Base-by-base conservation (phyloP, 305 asterid species). In the Euphrasia arctica region DNA sequence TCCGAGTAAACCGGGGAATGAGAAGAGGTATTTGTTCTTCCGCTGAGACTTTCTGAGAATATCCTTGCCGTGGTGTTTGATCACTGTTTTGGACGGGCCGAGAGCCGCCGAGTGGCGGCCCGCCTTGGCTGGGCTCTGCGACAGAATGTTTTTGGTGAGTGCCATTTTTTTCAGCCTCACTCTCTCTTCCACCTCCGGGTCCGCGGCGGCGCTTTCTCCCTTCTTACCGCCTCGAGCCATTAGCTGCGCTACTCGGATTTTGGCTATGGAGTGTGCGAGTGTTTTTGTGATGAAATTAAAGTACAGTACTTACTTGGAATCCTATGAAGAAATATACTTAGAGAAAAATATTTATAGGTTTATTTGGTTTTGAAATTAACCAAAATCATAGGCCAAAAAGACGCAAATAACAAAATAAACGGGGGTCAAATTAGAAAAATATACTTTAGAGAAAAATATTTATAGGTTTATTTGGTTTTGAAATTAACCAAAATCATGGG, bases 21-120 rank as follows among this genome's bases (percentile, higher is more conserved):
- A 90, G 84, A 83, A 90, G n/a, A 88, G 77, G 45, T 70, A 80
- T 9, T 70, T 78, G 74, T 77, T 90, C 77, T 83, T 88, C 68
- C 94, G 77, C 58, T 88, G 96, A 1, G 95, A 91, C 76, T 91
- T 91, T 34, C 82, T 67, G 10, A 88, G 18, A 12, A 91, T 79
- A 75, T 91, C 96, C 65, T 64, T 82, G 63, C 98, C 94, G 67
- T 88, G 90, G 79, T 91, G 98, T 63, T 88, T 91, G 64, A 85
- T 68, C 70, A 82, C 79, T 5, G 82, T 78, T 66, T 84, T 86
- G 62, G 95, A 86, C 25, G 98, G 96, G 39, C 43, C 77, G 27
- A 88, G 81, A 25, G 79, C 71, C 28, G 75, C 67, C 11, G 80
- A 54, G 2, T 45, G 55, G 67, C 75, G 48, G 69, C 75, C 69